Conservation (phyloP, 2,329 filamentous ascomycete genomes). For the Hyphodiscus sp. region DNA sequence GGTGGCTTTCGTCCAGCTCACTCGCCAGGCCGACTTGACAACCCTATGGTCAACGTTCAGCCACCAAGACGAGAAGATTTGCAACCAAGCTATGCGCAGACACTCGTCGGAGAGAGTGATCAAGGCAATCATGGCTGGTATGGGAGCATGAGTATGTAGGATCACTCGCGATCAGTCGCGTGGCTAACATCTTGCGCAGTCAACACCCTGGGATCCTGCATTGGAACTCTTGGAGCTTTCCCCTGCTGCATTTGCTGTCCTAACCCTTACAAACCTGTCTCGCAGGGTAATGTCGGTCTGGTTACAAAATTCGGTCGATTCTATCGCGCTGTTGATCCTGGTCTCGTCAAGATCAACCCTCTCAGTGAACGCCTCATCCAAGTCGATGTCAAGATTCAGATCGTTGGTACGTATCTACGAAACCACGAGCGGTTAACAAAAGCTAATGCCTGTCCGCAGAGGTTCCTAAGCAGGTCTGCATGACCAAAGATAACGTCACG, state of each 20-base stretch:
- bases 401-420: conserved; percentile 51
- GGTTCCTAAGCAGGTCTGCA: conserved; percentile 93
- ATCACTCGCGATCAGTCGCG: not conserved
- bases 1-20: conserved; percentile 16
- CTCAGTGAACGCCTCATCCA: conserved; percentile 84
- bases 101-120: conserved; percentile 53
- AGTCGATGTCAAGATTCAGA: conserved; percentile 99
- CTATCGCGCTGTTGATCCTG: conserved; percentile 91
- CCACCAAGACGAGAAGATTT: conserved; percentile 79
- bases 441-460: conserved; percentile 39
- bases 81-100: conserved; percentile 62
- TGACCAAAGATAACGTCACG: conserved; percentile 99
- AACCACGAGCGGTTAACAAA: not conserved
- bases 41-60: conserved; percentile 60
- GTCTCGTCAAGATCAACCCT: conserved; percentile 95
- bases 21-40: conserved; percentile 21
- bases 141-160: conserved; percentile 66
- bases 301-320: conserved; percentile 95
- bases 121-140: conserved; percentile 83
- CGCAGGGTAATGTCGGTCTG: conserved; percentile 89
- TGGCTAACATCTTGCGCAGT: conserved; percentile 37
- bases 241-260: conserved; percentile 90
- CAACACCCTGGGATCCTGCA: conserved; percentile 63
- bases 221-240: conserved; percentile 78
- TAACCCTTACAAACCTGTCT: conserved; percentile 90